These are phyloP conservation scores for Dunaliella primolecta DNA, from an alignment of 139 green algal species.

Conservation along the genomic window DNA sequence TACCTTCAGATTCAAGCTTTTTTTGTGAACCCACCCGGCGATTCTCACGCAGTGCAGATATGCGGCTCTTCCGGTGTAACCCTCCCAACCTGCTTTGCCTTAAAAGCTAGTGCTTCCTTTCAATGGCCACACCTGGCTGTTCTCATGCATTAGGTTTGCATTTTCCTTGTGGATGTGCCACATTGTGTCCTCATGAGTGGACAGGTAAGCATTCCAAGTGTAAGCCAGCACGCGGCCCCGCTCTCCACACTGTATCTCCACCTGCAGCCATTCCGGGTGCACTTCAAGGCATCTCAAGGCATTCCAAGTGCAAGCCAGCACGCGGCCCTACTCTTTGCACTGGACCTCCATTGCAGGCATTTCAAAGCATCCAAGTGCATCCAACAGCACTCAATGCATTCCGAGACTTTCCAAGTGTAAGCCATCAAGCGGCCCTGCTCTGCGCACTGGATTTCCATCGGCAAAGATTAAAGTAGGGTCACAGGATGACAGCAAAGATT, in stretches of 20 bases:
- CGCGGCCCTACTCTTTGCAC: conserved; percentile 55
- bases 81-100: no score
- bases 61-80: no score
- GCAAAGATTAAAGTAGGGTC: background rate
- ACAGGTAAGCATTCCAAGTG: conserved; percentile 57
- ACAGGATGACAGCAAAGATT: background rate
- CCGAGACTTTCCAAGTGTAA: conserved; percentile 46
- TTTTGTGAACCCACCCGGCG: no score
- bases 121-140: conserved; percentile 4
- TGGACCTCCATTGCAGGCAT: conserved; percentile 47
- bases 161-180: conserved; percentile 31
- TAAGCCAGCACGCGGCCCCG: conserved; percentile 50
- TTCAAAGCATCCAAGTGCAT: conserved; percentile 6
- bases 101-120: no score
- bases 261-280: conserved; percentile 21
- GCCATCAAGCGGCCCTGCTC: conserved; percentile 45
- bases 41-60: no score
- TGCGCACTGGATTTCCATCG: background rate
- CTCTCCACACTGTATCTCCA: conserved; percentile 65
- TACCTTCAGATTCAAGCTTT: no score
- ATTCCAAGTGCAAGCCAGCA: conserved; percentile 59
- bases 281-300: conserved; percentile 1
- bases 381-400: background rate
- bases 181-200: conserved; percentile 27
- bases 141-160: background rate